Conservation (phyloP, 192 early-diverging fungal genomes). For the Lobulomyces angularis region DNA sequence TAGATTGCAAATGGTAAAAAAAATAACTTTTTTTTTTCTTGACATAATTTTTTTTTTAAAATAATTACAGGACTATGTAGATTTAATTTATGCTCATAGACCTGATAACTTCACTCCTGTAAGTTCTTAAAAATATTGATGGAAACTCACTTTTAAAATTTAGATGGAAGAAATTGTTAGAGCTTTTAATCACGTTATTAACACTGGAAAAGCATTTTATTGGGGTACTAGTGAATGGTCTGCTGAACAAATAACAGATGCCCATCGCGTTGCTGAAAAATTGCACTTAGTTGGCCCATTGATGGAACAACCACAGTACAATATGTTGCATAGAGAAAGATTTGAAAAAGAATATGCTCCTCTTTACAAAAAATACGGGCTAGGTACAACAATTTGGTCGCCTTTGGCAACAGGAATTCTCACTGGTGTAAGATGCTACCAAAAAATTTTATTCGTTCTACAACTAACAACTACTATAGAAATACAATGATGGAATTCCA, state of each 20-base stretch:
- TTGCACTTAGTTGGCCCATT: conserved; percentile 58
- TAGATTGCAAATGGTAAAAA: conserved; percentile 56
- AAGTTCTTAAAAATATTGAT: no score
- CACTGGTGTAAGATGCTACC: no score
- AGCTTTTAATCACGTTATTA: conserved; percentile 70
- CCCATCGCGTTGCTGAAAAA: conserved; percentile 51
- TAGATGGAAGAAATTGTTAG: conserved; percentile 81
- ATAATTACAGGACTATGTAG: conserved; percentile 14
- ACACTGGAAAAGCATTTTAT: conserved; percentile 68
- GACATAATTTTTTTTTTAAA: background rate
- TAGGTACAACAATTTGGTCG: conserved; percentile 70
- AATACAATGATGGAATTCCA: conserved; percentile 63
- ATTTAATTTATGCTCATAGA: conserved; percentile 70
- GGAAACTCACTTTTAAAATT: no score
- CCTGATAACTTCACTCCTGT: conserved; percentile 60
- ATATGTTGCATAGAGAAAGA: conserved; percentile 70
- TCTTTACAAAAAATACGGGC: conserved; percentile 49
- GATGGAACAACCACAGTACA: conserved; percentile 71
- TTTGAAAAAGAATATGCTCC: conserved; percentile 62
- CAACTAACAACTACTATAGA: conserved; percentile 39
- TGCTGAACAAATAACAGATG: conserved; percentile 62
- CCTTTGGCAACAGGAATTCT: conserved; percentile 54
- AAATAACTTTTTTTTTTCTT: no score
- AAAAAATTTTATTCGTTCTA: background rate
- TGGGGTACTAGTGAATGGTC: conserved; percentile 82